phyloP scores from a whole-genome alignment of 2,329 filamentous ascomycete genomes.

The Zymoseptoria crescenta region DNA sequence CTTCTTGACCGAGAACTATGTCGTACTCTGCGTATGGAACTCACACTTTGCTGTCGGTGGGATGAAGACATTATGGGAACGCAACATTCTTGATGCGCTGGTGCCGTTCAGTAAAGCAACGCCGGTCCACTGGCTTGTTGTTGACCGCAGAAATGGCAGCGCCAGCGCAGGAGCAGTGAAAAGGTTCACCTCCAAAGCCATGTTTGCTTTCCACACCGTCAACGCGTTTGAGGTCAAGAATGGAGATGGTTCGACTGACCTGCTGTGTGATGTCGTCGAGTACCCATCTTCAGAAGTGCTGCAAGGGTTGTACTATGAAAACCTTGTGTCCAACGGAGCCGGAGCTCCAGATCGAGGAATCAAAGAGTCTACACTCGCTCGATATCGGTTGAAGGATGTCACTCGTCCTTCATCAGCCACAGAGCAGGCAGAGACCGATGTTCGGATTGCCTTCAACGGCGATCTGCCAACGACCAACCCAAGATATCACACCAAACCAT shows the following conservation, averaged over 20 bases:
- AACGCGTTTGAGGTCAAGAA: constrained; percentile 63
- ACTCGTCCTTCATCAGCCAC: neutral
- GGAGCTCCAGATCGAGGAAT: constrained; percentile 5
- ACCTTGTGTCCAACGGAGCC: constrained; percentile 51
- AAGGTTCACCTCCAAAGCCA: constrained; percentile 57
- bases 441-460: constrained; percentile 30
- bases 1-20: constrained; percentile 62
- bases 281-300: constrained; percentile 61
- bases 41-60: constrained; percentile 54
- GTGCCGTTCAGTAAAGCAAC: constrained; percentile 43
- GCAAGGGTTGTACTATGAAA: constrained; percentile 60
- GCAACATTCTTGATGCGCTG: constrained; percentile 63
- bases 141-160: constrained; percentile 56
- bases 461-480: constrained; percentile 64
- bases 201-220: constrained; percentile 73
- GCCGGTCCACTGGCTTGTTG: constrained; percentile 54
- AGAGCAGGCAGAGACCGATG: neutral
- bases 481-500: constrained; percentile 41
- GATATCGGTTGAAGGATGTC: neutral
- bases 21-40: constrained; percentile 66
- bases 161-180: constrained; percentile 62
- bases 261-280: constrained; percentile 58
- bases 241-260: constrained; percentile 35
- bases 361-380: neutral
- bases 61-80: constrained; percentile 52